Evolutionary conservation across 2,329 filamentous ascomycete species (phyloP).

Genomic region (Myriosclerotinia scirpicola): DNA sequence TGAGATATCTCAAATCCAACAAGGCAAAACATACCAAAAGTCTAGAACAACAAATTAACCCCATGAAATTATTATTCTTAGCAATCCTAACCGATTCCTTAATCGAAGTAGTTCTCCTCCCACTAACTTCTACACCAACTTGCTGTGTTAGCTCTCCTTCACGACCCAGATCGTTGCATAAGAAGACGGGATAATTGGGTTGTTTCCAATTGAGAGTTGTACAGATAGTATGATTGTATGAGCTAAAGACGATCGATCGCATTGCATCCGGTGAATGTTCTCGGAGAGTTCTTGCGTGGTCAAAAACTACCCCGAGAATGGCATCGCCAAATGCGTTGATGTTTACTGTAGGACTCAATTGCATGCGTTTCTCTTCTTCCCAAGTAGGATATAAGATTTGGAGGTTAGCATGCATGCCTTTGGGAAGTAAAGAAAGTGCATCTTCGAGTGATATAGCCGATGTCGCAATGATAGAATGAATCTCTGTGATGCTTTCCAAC

Average conservation of each 20-base stretch:
- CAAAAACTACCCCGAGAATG: conserved; percentile 82
- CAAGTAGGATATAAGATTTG: conserved; percentile 83
- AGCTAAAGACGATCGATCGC: conserved; percentile 89
- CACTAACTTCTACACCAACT: conserved; percentile 49
- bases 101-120: conserved; percentile 76
- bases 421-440: conserved; percentile 71
- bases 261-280: conserved; percentile 69
- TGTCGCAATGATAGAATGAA: conserved; percentile 70
- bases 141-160: conserved; percentile 46
- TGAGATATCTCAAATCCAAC: no score
- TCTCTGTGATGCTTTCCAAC: conserved; percentile 57
- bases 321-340: conserved; percentile 85
- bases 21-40: conserved; percentile 65
- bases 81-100: conserved; percentile 94
- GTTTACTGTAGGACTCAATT: conserved; percentile 73
- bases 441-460: conserved; percentile 80
- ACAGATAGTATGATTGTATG: conserved; percentile 86
- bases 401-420: conserved; percentile 84
- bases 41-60: conserved; percentile 83
- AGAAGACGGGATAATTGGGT: conserved; percentile 93
- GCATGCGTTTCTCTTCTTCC: conserved; percentile 67
- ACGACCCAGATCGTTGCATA: conserved; percentile 87
- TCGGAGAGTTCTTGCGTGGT: conserved; percentile 74
- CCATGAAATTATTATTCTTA: conserved; percentile 98
- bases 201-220: conserved; percentile 99